phyloP scores from a whole-genome alignment of 2,329 filamentous ascomycete species.

The Fusarium sp. region DNA sequence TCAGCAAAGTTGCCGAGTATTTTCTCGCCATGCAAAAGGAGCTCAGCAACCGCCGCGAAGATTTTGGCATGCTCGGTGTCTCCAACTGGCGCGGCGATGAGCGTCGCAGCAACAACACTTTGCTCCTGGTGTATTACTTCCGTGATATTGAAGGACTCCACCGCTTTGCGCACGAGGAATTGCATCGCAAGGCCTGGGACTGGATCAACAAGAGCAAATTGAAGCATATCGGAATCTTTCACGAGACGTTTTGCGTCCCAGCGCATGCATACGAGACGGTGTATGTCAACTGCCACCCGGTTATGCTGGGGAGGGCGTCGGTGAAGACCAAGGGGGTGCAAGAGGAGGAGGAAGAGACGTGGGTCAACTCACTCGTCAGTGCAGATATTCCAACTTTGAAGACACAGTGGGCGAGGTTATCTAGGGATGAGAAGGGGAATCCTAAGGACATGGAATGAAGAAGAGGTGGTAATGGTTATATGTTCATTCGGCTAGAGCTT shows the following conservation, averaged over 20 bases:
- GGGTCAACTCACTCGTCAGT: conserved; percentile 55
- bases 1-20: conserved; percentile 55
- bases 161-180: conserved; percentile 64
- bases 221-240: conserved; percentile 65
- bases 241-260: conserved; percentile 67
- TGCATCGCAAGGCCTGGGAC: conserved; percentile 66
- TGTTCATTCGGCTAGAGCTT: too few relatives aligned
- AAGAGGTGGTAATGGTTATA: too few relatives aligned
- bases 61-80: conserved; percentile 64
- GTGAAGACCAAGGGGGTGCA: conserved; percentile 41
- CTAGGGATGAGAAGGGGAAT: conserved; percentile 49
- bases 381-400: conserved; percentile 52
- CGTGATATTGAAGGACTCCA: conserved; percentile 64
- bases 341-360: conserved; percentile 44
- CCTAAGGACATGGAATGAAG: too few relatives aligned
- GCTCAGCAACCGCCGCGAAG: conserved; percentile 55
- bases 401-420: conserved; percentile 55
- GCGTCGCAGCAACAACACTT: conserved; percentile 57
- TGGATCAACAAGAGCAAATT: conserved; percentile 61
- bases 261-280: conserved; percentile 66
- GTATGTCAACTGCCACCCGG: conserved; percentile 62
- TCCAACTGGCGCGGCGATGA: conserved; percentile 59
- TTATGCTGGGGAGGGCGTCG: conserved; percentile 53
- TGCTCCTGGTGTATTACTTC: conserved; percentile 67
- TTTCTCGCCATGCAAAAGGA: conserved; percentile 58